phyloP scores from a whole-genome alignment of 1,139 yeast species.

The Yamadazyma spencermartinsiae region DNA sequence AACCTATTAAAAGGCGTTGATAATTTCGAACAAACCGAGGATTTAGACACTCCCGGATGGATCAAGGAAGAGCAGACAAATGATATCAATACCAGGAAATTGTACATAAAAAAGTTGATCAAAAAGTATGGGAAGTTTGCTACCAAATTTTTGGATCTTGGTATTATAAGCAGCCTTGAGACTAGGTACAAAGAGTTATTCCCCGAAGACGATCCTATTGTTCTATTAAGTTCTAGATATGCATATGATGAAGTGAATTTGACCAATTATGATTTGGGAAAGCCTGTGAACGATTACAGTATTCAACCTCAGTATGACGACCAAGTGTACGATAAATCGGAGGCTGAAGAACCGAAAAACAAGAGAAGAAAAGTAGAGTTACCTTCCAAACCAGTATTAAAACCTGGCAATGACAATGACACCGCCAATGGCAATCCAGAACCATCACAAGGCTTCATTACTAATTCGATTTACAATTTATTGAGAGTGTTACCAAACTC shows the following conservation, averaged over 20 bases:
- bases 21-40: conserved; percentile 23
- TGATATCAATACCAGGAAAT: conserved; percentile 24
- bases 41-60: conserved; percentile 20
- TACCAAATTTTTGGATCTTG: conserved; percentile 59
- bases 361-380: conserved; percentile 22
- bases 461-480: conserved; percentile 53
- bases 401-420: conserved; percentile 7
- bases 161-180: conserved; percentile 66
- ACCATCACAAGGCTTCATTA: conserved; percentile 35
- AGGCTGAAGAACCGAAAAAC: conserved; percentile 19
- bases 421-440: conserved; percentile 1
- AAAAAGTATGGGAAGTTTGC: conserved; percentile 32
- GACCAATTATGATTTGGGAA: conserved; percentile 47
- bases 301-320: conserved; percentile 1
- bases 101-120: conserved; percentile 24
- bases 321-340: conserved; percentile 19
- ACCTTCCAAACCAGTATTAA: conserved; percentile 13
- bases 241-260: conserved; percentile 43
- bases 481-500: conserved; percentile 55
- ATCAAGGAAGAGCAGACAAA: conserved; percentile 25
- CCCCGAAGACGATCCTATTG: conserved; percentile 55
- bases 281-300: conserved; percentile 9
- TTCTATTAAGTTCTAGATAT: conserved; percentile 47
- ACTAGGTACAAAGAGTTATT: conserved; percentile 65
- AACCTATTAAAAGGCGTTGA: conserved; percentile 39